Evolutionary conservation across 176 grass and related monocot species (phyloP), one percentile per base, ranked within the genome.

Genomic region (Saccharum spontaneum): DNA sequence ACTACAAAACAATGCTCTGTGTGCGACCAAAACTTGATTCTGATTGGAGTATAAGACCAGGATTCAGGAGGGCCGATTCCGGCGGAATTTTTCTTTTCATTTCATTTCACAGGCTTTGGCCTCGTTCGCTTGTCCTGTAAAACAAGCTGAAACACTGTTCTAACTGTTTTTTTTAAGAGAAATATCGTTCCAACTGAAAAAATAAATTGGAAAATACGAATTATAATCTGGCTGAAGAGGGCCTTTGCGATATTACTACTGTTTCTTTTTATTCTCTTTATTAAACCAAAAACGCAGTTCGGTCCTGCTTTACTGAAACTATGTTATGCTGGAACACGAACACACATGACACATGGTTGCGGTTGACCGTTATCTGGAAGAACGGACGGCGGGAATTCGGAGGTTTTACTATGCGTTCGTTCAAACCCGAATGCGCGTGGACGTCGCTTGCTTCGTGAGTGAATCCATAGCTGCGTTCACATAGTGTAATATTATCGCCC

Each of bases 391-490:
- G 66, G 36, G 34, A 70, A 59, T 41, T 69, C 14, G 20, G 38
- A 60, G 50, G 49, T 12, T 71, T 81, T 59, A 60, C 34, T 61
- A 43, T 41, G 37, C 38, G 36, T 64, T 67, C 44, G 52, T 63
- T 79, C 23, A 73, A 74, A 17, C 71, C 64, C 1, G 23, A 75
- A 77, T 52, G 33, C 83, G 64, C 59, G 78, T 36, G 71, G 76
- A 76, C 9, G 2, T 68, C 31, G 34, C 22, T 76, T 76, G 66
- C 77, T 60, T 86, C 40, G 44, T 16, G 20, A 34, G 16, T n/a
- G 24, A 86, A 67, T 73, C 57, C 22, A 23, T 41, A 30, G 23
- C 24, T 71, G 44, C 48, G 62, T 82, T 86, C 54, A 80, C 64
- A 65, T 50, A 33, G 14, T 18, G 44, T 34, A 82, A 70, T 82